phyloP scores from a whole-genome alignment of 768 basidiomycete species.

The Solioccasus polychromus region DNA sequence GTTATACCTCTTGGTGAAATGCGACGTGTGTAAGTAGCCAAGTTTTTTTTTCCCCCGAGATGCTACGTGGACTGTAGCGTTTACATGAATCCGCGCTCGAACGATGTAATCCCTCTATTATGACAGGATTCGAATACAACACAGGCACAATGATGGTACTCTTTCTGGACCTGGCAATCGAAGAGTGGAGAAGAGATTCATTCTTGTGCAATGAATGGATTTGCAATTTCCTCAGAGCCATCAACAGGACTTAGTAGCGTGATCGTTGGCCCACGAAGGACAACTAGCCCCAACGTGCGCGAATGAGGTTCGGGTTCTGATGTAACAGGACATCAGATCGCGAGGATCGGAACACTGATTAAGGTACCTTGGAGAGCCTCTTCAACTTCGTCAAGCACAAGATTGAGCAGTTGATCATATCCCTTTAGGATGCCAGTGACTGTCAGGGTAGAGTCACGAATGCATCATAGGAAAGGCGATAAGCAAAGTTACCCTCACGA shows the following conservation, averaged over 20 bases:
- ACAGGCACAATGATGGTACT: not conserved
- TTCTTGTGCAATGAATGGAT: constrained; percentile 79
- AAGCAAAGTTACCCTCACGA: constrained; percentile 66
- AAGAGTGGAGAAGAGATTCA: constrained; percentile 27
- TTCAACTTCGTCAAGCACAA: constrained; percentile 93
- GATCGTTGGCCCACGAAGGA: constrained; percentile 91
- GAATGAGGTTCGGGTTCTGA: constrained; percentile 63
- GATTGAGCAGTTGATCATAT: constrained; percentile 93
- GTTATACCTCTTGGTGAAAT: no score
- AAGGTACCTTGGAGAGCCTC: constrained; percentile 71
- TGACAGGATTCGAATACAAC: constrained; percentile 10
- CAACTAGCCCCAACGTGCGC: constrained; percentile 77
- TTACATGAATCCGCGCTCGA: constrained; percentile 9
- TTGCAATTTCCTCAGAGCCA: constrained; percentile 91
- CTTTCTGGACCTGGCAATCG: not conserved
- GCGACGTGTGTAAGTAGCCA: no score
- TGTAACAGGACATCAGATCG: constrained; percentile 10
- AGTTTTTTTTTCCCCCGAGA: no score
- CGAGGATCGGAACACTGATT: constrained; percentile 9
- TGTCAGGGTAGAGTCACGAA: constrained; percentile 31
- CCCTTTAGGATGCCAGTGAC: constrained; percentile 94
- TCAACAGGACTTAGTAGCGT: constrained; percentile 93
- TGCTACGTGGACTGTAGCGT: constrained; percentile 12
- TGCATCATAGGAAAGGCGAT: not conserved
- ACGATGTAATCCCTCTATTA: constrained; percentile 13